Evolutionary conservation across 495 filamentous ascomycete genomes (phyloP).

Genomic region (Talaromyces stipitatus): DNA sequence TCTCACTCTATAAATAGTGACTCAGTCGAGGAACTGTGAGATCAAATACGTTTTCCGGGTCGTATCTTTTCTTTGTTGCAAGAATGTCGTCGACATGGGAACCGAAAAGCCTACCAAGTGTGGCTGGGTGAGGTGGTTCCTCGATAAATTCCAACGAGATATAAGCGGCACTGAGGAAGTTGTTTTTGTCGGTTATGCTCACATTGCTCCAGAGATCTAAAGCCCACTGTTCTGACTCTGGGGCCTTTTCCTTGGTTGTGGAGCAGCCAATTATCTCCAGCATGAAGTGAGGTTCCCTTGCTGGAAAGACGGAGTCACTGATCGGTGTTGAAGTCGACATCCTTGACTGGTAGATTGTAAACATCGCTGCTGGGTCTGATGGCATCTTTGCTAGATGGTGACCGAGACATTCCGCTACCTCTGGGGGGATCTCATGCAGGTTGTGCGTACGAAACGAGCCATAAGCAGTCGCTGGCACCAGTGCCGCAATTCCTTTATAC

Average conservation of each 20-base stretch:
- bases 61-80: neutral
- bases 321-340: conserved; percentile 9
- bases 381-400: conserved; percentile 17
- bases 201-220: neutral
- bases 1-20: neutral
- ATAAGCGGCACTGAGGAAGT: neutral
- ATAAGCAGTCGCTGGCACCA: conserved; percentile 13
- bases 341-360: conserved; percentile 26
- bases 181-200: neutral
- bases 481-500: conserved; percentile 7
- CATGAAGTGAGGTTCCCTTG: conserved; percentile 30
- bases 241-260: neutral
- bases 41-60: conserved; percentile 5
- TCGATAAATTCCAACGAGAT: neutral
- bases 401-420: conserved; percentile 16
- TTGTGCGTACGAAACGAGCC: conserved; percentile 19
- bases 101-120: neutral
- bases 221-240: conserved; percentile 20
- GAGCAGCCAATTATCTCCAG: conserved; percentile 23
- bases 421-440: conserved; percentile 13
- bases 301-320: conserved; percentile 20
- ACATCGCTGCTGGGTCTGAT: conserved; percentile 11
- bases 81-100: neutral
- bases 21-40: neutral
- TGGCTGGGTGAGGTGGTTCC: neutral